Base-by-base conservation (phyloP, 2,329 filamentous ascomycete species). In the Acrocalymma vagum region DNA sequence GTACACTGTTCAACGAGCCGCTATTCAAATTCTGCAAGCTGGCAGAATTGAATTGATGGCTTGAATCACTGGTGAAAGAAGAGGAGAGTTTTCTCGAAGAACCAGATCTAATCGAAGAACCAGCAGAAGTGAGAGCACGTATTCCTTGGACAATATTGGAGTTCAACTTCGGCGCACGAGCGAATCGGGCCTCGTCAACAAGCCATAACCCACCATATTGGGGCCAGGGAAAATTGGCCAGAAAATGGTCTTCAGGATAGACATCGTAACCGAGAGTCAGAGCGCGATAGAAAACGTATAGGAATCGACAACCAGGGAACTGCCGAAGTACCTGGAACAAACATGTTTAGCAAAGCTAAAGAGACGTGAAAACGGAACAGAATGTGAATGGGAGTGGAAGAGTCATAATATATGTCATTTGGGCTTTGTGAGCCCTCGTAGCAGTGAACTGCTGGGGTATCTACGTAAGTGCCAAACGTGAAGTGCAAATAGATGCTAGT, bases 281-380 rank as follows among this genome's bases (percentile, higher is more conserved):
- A 26, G 61, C 61, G 45, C 65, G 64, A 40, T 69, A 70, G 47
- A 71, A 70, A 23, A 53, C 65, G 51, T 70, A 71, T 9, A 71
- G 55, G 32, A 55, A 71, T 20, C 63, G 63, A 45, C 62, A 63
- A 25, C 66, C 63, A 2, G 63, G 64, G 24, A 69, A 71, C 33
- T 67, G 63, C 16, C 62, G 57, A 28, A 71, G 61, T 8, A 70
- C 63, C 67, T 71, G 48, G 4, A 13, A 47, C 18, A 42, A 3
- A 6, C n/a, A 32, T 20, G 5, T 55, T 69, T 55, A 70, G 65
- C 55, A 49, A 26, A 48, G 11, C 25, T 21, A 21, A 27, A 14
- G 5, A 21, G 8, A 26, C 29, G 15, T 29, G 17, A 6, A 22
- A 29, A 17, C 16, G 10, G 9, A 17, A 17, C 10, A 30, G 36